Evolutionary conservation across 2,329 filamentous ascomycete species (phyloP).

Genomic region (Botrytis fragariae): DNA sequence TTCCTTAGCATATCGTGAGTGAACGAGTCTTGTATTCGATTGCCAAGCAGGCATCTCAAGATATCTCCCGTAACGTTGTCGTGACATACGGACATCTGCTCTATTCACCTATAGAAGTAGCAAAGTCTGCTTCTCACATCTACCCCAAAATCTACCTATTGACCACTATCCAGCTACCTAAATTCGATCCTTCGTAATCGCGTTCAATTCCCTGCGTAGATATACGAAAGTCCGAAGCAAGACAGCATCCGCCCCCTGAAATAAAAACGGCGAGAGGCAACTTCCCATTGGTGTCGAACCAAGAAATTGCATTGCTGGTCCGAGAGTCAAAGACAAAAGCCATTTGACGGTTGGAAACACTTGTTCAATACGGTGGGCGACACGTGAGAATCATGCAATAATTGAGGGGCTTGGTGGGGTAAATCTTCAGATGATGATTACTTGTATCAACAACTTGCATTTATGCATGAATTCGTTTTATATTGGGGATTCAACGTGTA

Average conservation of each 20-base stretch:
- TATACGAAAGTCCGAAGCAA: background rate
- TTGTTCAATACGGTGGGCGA: constrained; percentile 14
- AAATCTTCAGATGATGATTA: background rate
- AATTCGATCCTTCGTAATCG: background rate
- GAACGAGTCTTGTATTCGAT: background rate
- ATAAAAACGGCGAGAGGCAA: constrained; percentile 11
- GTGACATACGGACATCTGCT: constrained; percentile 4
- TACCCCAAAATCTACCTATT: background rate
- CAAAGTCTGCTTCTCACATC: background rate
- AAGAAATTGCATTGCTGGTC: constrained; percentile 4
- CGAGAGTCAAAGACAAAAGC: background rate
- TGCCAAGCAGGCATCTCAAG: constrained; percentile 9
- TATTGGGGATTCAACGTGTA: constrained; percentile 12
- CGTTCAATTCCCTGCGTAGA: background rate
- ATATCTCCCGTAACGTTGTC: background rate
- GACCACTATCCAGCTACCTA: background rate
- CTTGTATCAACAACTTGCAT: background rate
- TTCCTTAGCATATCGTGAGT: background rate
- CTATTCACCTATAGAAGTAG: background rate
- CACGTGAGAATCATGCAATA: background rate
- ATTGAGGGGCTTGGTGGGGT: constrained; percentile 21
- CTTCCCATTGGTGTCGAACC: background rate
- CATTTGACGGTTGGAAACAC: constrained; percentile 13
- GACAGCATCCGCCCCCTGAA: constrained; percentile 3
- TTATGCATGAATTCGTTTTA: constrained; percentile 10